Percentiles rank a stretch among this genome's conserved stretches.
Evolutionary conservation across 164 flowering plant genomes (phyloP).

Genomic region (Vitis cinerea): DNA sequence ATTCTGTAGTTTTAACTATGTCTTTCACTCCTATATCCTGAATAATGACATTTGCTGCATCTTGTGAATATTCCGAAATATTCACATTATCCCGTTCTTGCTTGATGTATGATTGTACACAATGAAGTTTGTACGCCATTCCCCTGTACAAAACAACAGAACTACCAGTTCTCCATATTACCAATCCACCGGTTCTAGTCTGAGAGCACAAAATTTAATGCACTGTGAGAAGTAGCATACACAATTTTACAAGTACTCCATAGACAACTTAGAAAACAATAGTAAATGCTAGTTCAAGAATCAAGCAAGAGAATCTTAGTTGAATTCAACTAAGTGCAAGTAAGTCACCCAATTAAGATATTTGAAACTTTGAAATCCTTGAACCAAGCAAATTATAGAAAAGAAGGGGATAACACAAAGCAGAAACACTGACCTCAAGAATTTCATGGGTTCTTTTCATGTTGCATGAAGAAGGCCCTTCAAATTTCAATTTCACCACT

Average conservation of each 20-base stretch:
- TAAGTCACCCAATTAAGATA: neutral
- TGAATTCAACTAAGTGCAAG: too few relatives aligned
- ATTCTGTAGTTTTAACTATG: conserved; percentile 9
- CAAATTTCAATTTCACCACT: conserved; percentile 85
- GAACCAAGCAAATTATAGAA: neutral
- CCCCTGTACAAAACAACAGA: conserved; percentile 84
- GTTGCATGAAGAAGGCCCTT: conserved; percentile 61
- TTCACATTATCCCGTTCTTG: conserved; percentile 19
- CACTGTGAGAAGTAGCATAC: conserved; percentile 3
- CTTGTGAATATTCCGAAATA: conserved; percentile 14
- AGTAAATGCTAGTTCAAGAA: too few relatives aligned
- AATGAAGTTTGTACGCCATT: conserved; percentile 67
- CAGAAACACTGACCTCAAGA: conserved; percentile 66
- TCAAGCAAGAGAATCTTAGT: too few relatives aligned
- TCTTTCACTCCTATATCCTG: conserved; percentile 13
- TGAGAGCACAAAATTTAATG: conserved; percentile 27
- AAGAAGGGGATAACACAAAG: neutral
- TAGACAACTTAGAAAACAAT: neutral
- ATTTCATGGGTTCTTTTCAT: conserved; percentile 78
- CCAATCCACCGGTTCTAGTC: conserved; percentile 90
- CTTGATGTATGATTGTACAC: conserved; percentile 56
- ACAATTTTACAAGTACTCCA: neutral
- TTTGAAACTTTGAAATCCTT: neutral
- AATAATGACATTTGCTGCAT: conserved; percentile 9
- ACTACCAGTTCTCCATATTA: conserved; percentile 92